Evolutionary conservation across 768 basidiomycete species (phyloP).

Genomic region (Kwoniella dendrophila): DNA sequence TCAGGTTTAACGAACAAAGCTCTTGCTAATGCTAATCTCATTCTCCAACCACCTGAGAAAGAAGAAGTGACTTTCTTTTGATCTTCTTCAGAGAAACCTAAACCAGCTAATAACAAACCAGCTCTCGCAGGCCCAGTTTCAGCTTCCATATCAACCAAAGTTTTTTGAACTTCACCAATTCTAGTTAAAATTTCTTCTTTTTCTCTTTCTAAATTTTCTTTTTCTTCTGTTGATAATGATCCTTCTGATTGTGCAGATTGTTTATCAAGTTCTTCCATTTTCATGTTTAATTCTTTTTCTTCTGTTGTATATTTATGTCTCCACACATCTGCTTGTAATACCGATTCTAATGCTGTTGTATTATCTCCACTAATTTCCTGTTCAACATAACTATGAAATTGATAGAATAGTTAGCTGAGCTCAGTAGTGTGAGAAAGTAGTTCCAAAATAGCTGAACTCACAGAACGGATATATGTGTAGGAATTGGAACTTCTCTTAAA

Average conservation of each 20-base stretch:
- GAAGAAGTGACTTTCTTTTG: conserved; percentile 79
- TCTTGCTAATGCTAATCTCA: conserved; percentile 92
- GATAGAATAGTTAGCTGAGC: not conserved
- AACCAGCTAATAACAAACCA: conserved; percentile 82
- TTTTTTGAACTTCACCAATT: conserved; percentile 83
- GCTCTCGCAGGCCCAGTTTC: conserved; percentile 95
- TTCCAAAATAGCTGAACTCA: conserved; percentile 26
- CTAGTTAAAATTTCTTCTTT: conserved; percentile 80
- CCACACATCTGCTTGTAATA: conserved; percentile 99
- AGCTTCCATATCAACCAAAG: conserved; percentile 96
- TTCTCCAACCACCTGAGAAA: conserved; percentile 97
- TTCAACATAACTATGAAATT: conserved; percentile 71
- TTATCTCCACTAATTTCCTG: conserved; percentile 98
- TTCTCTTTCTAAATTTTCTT: conserved; percentile 58
- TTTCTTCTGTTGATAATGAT: conserved; percentile 71
- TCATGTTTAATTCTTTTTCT: conserved; percentile 72
- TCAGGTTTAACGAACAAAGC: conserved; percentile 89
- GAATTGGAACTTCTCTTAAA: conserved; percentile 90
- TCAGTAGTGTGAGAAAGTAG: not conserved
- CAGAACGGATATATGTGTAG: conserved; percentile 90
- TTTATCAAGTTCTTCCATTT: conserved; percentile 70
- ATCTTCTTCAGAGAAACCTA: conserved; percentile 88
- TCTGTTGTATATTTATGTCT: conserved; percentile 87
- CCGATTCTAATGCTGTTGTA: conserved; percentile 86
- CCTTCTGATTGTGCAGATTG: conserved; percentile 63